Conservation (phyloP, 306 rosid genomes). For the Herpetospermum pedunculosum region DNA sequence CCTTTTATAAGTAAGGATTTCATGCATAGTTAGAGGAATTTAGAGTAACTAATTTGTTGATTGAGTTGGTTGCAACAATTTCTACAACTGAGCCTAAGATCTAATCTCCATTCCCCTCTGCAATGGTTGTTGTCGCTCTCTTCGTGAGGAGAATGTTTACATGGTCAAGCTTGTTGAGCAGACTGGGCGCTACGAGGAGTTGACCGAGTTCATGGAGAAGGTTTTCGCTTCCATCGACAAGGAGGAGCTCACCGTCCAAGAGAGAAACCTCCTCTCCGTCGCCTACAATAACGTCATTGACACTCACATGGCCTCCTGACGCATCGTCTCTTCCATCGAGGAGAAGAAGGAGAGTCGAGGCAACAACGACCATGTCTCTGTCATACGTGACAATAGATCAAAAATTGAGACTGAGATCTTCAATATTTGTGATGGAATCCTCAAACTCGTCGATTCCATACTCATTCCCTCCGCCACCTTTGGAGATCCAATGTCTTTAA, state of each 20-base stretch:
- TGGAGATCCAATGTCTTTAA: conserved; percentile 97
- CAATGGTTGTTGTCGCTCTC: conserved; percentile 66
- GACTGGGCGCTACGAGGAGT: conserved; percentile 95
- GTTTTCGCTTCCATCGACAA: conserved; percentile 74
- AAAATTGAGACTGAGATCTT: conserved; percentile 91
- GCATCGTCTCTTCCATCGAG: conserved; percentile 90
- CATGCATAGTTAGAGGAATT: too few relatives aligned
- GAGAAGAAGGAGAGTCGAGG: conserved; percentile 99
- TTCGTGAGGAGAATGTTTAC: too few relatives aligned
- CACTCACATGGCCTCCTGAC: conserved; percentile 90
- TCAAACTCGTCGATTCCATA: conserved; percentile 84
- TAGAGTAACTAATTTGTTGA: too few relatives aligned
- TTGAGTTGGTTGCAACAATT: too few relatives aligned
- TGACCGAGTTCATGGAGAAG: conserved; percentile 97
- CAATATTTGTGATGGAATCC: conserved; percentile 86
- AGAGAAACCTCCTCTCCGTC: too few relatives aligned
- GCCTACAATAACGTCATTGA: too few relatives aligned
- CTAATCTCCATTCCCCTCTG: not conserved
- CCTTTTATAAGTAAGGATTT: too few relatives aligned
- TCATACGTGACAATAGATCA: conserved; percentile 89
- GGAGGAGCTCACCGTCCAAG: too few relatives aligned
- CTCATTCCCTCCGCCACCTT: conserved; percentile 76
- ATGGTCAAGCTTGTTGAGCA: conserved; percentile 98
- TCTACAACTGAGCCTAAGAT: not conserved
- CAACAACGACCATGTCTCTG: conserved; percentile 77